phyloP scores from a whole-genome alignment of 257 asterid species.

The Solanum habrochaites region DNA sequence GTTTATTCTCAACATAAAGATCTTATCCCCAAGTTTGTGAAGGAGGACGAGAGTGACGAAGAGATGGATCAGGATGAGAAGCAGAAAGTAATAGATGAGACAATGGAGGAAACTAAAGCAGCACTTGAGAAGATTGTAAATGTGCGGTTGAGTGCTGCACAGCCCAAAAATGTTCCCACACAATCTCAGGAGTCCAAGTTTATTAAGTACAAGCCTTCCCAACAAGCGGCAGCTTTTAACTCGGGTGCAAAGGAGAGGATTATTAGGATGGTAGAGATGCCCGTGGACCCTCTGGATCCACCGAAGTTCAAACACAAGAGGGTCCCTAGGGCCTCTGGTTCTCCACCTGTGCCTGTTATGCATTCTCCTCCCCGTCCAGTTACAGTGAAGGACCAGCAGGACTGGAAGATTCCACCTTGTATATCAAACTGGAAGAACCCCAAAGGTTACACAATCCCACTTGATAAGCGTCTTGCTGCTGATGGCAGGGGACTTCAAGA shows the following conservation, averaged over 20 bases:
- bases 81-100: constrained; percentile 74
- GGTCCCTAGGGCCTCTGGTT: constrained; percentile 89
- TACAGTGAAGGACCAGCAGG: constrained; percentile 88
- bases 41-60: constrained; percentile 33
- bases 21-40: constrained; percentile 64
- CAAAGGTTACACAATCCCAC: constrained; percentile 89
- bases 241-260: constrained; percentile 94
- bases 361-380: constrained; percentile 94
- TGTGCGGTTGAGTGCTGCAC: constrained; percentile 88
- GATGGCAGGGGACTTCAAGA: constrained; percentile 97
- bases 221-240: constrained; percentile 84
- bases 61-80: constrained; percentile 73
- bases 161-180: constrained; percentile 77
- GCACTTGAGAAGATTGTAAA: constrained; percentile 90
- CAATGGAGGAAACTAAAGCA: constrained; percentile 67
- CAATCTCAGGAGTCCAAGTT: constrained; percentile 70
- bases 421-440: constrained; percentile 96
- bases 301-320: constrained; percentile 92
- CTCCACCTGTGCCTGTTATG: constrained; percentile 97
- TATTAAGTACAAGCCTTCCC: constrained; percentile 93
- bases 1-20: constrained; percentile 75
- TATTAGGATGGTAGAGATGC: constrained; percentile 90
- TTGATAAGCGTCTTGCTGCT: constrained; percentile 89
- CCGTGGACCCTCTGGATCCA: constrained; percentile 88
- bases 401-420: constrained; percentile 94